These are phyloP conservation scores for Colletotrichum karsti DNA, from an alignment of 2,329 filamentous ascomycete genomes.

Conservation along the genomic window DNA sequence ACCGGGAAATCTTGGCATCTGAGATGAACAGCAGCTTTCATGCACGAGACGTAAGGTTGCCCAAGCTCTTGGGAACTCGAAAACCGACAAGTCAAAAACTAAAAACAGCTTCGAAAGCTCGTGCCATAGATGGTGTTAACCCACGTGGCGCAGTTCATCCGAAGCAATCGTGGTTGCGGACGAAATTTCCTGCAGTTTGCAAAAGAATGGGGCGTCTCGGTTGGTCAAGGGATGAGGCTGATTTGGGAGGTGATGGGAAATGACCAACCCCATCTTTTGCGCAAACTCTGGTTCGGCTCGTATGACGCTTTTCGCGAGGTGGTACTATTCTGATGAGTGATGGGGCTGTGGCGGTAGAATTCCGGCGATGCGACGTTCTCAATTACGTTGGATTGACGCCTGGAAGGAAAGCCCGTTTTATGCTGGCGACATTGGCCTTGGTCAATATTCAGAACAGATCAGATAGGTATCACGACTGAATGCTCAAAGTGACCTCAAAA, in stretches of 20 bases:
- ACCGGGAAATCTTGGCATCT: background rate
- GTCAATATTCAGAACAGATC: too few species aligned
- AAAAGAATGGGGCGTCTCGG: constrained; percentile 5
- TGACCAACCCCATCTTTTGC: constrained; percentile 18
- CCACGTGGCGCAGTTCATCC: background rate
- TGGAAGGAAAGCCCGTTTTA: background rate
- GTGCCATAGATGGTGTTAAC: background rate
- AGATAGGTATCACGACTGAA: too few species aligned
- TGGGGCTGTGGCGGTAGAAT: background rate
- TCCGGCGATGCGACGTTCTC: background rate
- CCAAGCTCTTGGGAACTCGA: background rate
- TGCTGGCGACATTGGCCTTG: background rate
- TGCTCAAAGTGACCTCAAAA: too few species aligned
- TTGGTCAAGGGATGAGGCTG: constrained; percentile 9
- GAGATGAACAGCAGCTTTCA: background rate
- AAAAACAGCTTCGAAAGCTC: background rate
- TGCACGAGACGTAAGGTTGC: constrained; percentile 3
- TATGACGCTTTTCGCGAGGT: background rate
- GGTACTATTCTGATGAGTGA: constrained; percentile 11
- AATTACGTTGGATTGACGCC: background rate
- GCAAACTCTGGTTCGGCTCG: background rate
- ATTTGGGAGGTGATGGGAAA: constrained; percentile 18
- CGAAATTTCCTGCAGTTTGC: background rate
- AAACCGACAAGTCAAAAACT: background rate
- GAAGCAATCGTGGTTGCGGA: background rate